Percentiles rank a stretch among this genome's conserved stretches.
phyloP scores from a whole-genome alignment of 2,329 filamentous ascomycete genomes.

The Colletotrichum lentis region DNA sequence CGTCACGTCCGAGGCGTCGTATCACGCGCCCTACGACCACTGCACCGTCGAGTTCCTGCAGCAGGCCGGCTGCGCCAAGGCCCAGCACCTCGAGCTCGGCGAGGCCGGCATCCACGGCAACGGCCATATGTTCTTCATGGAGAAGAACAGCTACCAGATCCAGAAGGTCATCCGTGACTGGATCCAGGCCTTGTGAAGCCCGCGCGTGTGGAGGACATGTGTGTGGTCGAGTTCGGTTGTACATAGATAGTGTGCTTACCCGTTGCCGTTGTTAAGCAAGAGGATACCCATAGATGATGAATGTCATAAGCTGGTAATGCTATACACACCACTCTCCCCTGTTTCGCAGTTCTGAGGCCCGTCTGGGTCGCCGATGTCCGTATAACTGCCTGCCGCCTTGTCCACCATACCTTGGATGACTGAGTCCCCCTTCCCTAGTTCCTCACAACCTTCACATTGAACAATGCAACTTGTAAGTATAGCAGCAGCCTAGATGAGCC shows the following conservation, averaged over 20 bases:
- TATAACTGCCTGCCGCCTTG: no score
- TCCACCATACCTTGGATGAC: not conserved
- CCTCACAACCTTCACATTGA: not conserved
- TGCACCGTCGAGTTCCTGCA: slow-evolving; percentile 52
- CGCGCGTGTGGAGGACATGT: not conserved
- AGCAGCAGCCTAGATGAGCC: not conserved
- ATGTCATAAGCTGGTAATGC: slow-evolving; percentile 9
- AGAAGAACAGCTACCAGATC: slow-evolving; percentile 56
- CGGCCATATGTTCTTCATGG: slow-evolving; percentile 59
- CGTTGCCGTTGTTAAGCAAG: slow-evolving; percentile 12
- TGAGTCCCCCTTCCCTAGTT: not conserved
- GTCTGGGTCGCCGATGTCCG: not conserved
- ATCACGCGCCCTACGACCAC: slow-evolving; percentile 57
- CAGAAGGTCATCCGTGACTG: slow-evolving; percentile 41
- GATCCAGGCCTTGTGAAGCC: slow-evolving; percentile 36
- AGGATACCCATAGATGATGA: slow-evolving; percentile 32
- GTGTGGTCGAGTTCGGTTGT: not conserved
- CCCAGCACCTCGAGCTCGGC: slow-evolving; percentile 49
- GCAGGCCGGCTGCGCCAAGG: slow-evolving; percentile 52
- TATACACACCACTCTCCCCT: not conserved
- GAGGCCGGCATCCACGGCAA: slow-evolving; percentile 54
- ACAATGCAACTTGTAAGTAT: not conserved
- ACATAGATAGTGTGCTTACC: not conserved
- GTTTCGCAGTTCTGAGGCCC: not conserved
- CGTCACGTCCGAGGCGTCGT: slow-evolving; percentile 54